phyloP scores from a whole-genome alignment of 2,329 filamentous ascomycete species.

The Aspergillus ochraceoroseus region DNA sequence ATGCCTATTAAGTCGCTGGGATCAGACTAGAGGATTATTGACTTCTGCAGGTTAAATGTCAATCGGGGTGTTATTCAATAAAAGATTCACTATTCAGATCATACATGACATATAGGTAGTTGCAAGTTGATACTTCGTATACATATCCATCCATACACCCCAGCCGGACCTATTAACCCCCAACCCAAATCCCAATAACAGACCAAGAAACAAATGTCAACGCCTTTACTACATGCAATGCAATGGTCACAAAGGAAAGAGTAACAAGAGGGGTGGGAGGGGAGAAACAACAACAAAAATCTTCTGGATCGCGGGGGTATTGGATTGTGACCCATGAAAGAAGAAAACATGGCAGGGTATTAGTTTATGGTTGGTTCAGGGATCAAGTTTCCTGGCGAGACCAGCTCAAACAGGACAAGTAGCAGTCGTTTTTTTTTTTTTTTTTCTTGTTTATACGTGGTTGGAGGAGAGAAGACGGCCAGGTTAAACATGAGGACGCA shows the following conservation, averaged over 20 bases:
- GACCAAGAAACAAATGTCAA: conserved; percentile 2
- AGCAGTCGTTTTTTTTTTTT: conserved; percentile 5
- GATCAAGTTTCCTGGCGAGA: conserved; percentile 10
- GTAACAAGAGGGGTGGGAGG: no score
- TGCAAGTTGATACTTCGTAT: no score
- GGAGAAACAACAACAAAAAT: no score
- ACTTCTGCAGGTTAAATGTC: no score
- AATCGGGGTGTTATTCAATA: background rate
- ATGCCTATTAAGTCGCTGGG: no score
- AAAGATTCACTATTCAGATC: conserved; percentile 5
- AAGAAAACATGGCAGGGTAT: conserved; percentile 6
- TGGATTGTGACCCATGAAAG: conserved; percentile 8
- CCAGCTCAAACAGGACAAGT: conserved; percentile 12
- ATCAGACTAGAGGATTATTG: no score
- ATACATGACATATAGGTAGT: conserved; percentile 7
- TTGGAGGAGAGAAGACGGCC: conserved; percentile 8
- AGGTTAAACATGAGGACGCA: conserved; percentile 28
- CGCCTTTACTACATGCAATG: conserved; percentile 10
- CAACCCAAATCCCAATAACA: background rate
- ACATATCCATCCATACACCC: conserved; percentile 4
- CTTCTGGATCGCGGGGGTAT: conserved; percentile 4
- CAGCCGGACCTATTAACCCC: background rate
- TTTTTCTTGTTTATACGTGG: no score
- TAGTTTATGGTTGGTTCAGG: conserved; percentile 5
- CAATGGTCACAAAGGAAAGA: conserved; percentile 8